A percentile compares a stretch with the other conserved stretches of the same genome.
phyloP scores from a whole-genome alignment of 1,139 yeast species.

The Hemisphaericaspora xylofermentans region DNA sequence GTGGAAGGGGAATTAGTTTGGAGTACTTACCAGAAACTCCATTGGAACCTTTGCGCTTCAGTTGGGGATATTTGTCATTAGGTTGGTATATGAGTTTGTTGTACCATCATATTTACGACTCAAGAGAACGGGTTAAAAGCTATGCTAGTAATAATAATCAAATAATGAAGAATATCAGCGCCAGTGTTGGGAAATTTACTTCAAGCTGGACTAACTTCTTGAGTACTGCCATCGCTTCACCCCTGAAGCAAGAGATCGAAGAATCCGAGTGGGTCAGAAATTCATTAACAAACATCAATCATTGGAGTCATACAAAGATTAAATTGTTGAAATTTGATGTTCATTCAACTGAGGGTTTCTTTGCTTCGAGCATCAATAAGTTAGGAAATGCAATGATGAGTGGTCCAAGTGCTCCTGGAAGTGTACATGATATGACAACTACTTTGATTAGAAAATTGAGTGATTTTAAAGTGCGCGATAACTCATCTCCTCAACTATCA shows the following conservation, averaged over 20 bases:
- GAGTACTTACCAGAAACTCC: conserved; percentile 38
- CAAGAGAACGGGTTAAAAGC: conserved; percentile 27
- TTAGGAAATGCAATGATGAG: conserved; percentile 16
- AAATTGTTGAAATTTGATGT: conserved; percentile 58
- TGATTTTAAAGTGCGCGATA: conserved; percentile 36
- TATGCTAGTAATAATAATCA: conserved; percentile 7
- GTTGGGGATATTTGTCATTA: conserved; percentile 62
- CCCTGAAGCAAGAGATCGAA: conserved; percentile 10
- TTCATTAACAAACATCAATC: conserved; percentile 34
- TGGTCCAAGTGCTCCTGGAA: conserved; percentile 35
- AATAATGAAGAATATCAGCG: conserved; percentile 36
- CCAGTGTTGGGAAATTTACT: conserved; percentile 46
- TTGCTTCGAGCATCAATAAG: conserved; percentile 24
- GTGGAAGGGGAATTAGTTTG: conserved; percentile 23
- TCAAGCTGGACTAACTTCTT: conserved; percentile 38
- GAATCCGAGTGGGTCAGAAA: conserved; percentile 22
- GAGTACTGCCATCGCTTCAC: conserved; percentile 13
- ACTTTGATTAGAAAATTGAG: conserved; percentile 48
- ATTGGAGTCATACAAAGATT: conserved; percentile 67
- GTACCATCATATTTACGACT: conserved; percentile 63
- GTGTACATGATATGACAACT: conserved; percentile 55
- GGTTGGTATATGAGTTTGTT: conserved; percentile 77
- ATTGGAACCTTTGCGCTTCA: conserved; percentile 52
- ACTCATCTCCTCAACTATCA: conserved; percentile 20
- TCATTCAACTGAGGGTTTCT: conserved; percentile 38